Evolutionary conservation across 2,329 filamentous ascomycete genomes (phyloP).

Genomic region (Ceratocystis eucalypticola): DNA sequence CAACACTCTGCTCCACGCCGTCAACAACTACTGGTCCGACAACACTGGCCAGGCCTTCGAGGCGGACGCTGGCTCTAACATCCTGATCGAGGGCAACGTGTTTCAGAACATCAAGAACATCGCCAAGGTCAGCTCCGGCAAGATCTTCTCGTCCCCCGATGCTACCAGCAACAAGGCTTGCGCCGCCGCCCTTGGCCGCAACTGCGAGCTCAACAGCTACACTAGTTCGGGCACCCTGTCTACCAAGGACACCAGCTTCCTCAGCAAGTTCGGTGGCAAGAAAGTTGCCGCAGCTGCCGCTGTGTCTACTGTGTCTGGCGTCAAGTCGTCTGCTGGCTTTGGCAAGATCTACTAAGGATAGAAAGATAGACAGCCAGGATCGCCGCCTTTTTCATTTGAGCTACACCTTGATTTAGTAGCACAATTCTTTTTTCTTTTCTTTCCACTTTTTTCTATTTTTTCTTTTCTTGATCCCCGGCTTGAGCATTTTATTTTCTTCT

Average conservation of each 20-base stretch:
- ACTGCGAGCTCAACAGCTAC: slow-evolving; percentile 39
- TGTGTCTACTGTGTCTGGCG: not conserved
- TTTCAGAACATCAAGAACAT: slow-evolving; percentile 40
- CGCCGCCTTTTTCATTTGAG: too few species aligned
- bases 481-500: not conserved
- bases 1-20: slow-evolving; percentile 43
- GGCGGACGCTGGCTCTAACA: slow-evolving; percentile 30
- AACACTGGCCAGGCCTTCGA: slow-evolving; percentile 46
- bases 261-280: slow-evolving; percentile 39
- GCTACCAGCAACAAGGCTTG: slow-evolving; percentile 30
- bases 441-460: not conserved
- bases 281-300: slow-evolving; percentile 34
- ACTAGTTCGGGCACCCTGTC: slow-evolving; percentile 29
- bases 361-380: not conserved
- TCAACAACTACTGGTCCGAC: slow-evolving; percentile 49
- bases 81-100: slow-evolving; percentile 44
- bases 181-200: slow-evolving; percentile 33
- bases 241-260: slow-evolving; percentile 34
- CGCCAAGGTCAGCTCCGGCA: slow-evolving; percentile 27
- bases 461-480: not conserved
- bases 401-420: not conserved
- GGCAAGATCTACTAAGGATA: slow-evolving; percentile 13
- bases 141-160: slow-evolving; percentile 26
- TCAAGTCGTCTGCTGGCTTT: slow-evolving; percentile 15
- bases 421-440: not conserved